Percentiles rank a stretch among this genome's conserved stretches.
These are phyloP conservation scores for Aegle marmelos DNA, from an alignment of 345 rosid species.

Conservation along the genomic window DNA sequence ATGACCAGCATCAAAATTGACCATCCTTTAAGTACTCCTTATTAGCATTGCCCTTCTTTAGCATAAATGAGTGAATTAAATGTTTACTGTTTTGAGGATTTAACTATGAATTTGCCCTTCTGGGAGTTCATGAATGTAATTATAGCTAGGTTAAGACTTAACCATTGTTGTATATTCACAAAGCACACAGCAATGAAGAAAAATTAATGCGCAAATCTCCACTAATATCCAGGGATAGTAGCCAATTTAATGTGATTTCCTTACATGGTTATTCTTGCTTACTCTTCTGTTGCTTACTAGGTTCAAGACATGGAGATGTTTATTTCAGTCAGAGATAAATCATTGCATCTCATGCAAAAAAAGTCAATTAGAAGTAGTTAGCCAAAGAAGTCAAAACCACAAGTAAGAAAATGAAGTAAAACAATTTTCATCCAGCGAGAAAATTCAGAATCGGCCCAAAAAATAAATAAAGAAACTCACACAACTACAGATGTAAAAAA, in stretches of 20 bases:
- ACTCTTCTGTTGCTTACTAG: background rate
- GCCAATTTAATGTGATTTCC: constrained; percentile 3
- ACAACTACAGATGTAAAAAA: background rate
- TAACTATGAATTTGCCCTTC: background rate
- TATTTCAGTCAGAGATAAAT: background rate
- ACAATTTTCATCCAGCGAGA: background rate
- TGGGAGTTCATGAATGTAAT: background rate
- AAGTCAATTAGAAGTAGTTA: background rate
- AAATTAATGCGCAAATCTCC: background rate
- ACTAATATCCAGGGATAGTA: background rate
- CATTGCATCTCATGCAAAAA: background rate
- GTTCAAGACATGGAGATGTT: background rate
- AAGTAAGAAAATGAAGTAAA: background rate
- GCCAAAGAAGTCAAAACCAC: background rate
- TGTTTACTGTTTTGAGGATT: background rate
- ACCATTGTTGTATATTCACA: background rate
- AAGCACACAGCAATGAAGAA: background rate
- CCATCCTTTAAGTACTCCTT: background rate
- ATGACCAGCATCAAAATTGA: background rate
- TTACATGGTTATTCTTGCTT: background rate
- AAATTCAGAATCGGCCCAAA: background rate
- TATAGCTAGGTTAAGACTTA: background rate
- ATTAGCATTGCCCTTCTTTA: background rate
- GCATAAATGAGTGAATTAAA: background rate
- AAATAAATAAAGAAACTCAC: background rate